A percentile compares a stretch with the other conserved stretches of the same genome.
phyloP scores from a whole-genome alignment of 2,329 filamentous ascomycete genomes.

The Diaporthe eres region DNA sequence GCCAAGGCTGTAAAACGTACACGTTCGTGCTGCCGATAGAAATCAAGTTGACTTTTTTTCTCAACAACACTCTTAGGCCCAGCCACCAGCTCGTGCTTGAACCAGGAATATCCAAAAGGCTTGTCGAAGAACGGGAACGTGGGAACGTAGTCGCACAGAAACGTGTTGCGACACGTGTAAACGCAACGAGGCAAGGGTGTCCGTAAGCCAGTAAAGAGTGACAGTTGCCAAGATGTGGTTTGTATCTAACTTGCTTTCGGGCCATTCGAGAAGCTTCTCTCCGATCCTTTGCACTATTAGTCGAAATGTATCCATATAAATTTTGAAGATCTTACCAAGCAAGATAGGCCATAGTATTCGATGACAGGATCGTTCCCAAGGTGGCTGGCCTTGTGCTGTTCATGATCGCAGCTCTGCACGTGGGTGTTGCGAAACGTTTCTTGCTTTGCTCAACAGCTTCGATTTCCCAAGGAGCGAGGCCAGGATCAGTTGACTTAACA shows the following conservation, averaged over 20 bases:
- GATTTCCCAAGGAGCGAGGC: neutral
- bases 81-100: constrained; percentile 56
- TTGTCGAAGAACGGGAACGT: constrained; percentile 48
- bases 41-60: constrained; percentile 36
- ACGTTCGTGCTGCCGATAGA: constrained; percentile 31
- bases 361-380: constrained; percentile 66
- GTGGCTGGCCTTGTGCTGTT: constrained; percentile 70
- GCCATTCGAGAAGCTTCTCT: constrained; percentile 70
- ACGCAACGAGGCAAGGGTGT: constrained; percentile 60
- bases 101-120: constrained; percentile 61
- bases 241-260: constrained; percentile 55
- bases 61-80: constrained; percentile 54
- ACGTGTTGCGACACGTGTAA: constrained; percentile 60
- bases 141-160: neutral
- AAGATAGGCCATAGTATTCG: constrained; percentile 69
- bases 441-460: neutral
- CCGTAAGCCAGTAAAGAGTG: constrained; percentile 69
- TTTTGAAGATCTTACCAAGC: constrained; percentile 55
- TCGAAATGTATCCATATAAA: neutral
- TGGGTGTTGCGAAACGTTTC: neutral
- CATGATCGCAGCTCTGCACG: constrained; percentile 11
- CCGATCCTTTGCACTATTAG: constrained; percentile 54
- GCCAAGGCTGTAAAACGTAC: neutral
- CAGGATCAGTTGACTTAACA: neutral
- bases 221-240: constrained; percentile 63